Conservation (phyloP, 306 rosid genomes). For the Cucumis cinereus region DNA sequence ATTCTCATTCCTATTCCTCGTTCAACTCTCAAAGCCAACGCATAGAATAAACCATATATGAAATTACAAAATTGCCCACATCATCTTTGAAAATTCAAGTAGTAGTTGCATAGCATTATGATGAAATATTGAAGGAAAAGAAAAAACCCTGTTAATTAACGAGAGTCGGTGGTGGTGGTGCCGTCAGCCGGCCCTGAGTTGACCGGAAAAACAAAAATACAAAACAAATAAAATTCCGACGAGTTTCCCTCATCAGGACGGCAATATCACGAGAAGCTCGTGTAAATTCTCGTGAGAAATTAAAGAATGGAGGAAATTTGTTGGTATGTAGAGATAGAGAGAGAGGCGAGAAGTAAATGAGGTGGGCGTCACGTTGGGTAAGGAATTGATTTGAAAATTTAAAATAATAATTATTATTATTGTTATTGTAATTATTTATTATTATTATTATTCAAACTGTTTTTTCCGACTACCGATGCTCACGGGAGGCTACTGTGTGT, state of each 20-base stretch:
- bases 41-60: constrained; percentile 17
- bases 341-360: neutral
- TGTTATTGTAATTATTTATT: no score
- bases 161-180: constrained; percentile 23
- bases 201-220: constrained; percentile 9
- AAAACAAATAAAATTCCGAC: neutral
- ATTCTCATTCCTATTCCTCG: neutral
- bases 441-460: constrained; percentile 11
- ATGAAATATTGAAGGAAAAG: neutral
- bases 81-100: neutral
- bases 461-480: constrained; percentile 12
- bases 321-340: neutral
- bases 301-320: constrained; percentile 7
- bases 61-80: constrained; percentile 4
- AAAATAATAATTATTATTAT: neutral
- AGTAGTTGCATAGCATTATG: neutral
- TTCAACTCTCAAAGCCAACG: constrained; percentile 8
- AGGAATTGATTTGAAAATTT: neutral
- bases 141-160: neutral
- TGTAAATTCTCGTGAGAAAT: constrained; percentile 20
- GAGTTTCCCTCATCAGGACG: constrained; percentile 6
- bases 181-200: constrained; percentile 14
- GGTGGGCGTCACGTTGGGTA: constrained; percentile 11
- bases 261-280: constrained; percentile 16
- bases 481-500: constrained; percentile 26